A percentile compares a stretch with the other conserved stretches of the same genome.
Evolutionary conservation across 202 grass and related monocot species (phyloP).

Genomic region (Schoenoplectus triqueter): DNA sequence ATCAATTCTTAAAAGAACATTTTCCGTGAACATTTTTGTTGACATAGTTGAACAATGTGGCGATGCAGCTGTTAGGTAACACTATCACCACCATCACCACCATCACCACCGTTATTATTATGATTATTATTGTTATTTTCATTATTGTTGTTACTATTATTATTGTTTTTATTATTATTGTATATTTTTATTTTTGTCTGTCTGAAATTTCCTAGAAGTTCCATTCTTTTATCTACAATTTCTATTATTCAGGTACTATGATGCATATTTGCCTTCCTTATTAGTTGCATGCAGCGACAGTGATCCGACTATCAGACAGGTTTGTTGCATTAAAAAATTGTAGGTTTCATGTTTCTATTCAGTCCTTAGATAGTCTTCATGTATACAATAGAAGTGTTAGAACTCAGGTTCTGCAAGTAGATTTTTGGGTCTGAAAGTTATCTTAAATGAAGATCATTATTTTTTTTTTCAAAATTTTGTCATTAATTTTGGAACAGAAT

Average conservation of each 20-base stretch:
- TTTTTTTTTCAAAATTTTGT: not conserved
- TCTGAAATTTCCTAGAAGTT: not conserved
- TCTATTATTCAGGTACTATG: slow-evolving; percentile 76
- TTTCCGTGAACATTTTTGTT: slow-evolving; percentile 77
- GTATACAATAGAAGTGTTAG: not conserved
- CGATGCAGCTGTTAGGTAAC: slow-evolving; percentile 71
- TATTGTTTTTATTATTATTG: slow-evolving; percentile 26
- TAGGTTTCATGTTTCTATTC: slow-evolving; percentile 37
- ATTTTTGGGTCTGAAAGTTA: not conserved
- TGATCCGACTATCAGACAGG: slow-evolving; percentile 81
- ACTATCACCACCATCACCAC: slow-evolving; percentile 8
- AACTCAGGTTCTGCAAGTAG: slow-evolving; percentile 6
- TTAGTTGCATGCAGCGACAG: slow-evolving; percentile 79
- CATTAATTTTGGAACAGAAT: slow-evolving; percentile 12
- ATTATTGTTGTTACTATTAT: not conserved
- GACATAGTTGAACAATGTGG: slow-evolving; percentile 87
- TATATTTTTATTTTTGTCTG: slow-evolving; percentile 27
- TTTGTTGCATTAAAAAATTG: slow-evolving; percentile 39
- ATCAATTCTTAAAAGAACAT: slow-evolving; percentile 68
- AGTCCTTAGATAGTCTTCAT: not conserved
- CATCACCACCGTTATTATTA: not conserved
- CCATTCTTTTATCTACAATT: slow-evolving; percentile 3
- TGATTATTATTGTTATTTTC: slow-evolving; percentile 32
- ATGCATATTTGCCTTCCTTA: slow-evolving; percentile 75
- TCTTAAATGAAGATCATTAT: slow-evolving; percentile 23